Conservation (phyloP, 768 basidiomycete species). For the Cyathus striatus region DNA sequence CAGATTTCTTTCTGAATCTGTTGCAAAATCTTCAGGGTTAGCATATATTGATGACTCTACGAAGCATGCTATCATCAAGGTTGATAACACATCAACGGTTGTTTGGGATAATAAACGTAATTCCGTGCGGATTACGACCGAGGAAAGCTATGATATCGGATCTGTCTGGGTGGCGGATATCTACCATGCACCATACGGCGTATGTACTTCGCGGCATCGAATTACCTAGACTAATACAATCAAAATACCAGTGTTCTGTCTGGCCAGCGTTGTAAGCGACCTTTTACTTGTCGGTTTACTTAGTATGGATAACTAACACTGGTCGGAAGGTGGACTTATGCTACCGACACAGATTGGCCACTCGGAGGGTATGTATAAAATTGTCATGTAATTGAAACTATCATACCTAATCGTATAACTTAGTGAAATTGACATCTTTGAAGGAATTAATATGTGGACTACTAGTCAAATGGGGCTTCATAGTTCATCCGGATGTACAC, state of each 20-base stretch:
- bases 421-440: neutral
- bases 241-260: neutral
- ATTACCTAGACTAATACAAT: neutral
- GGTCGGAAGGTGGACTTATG: neutral
- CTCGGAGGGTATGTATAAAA: neutral
- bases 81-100: neutral
- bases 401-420: neutral
- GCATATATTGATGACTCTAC: neutral
- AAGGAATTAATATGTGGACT: neutral
- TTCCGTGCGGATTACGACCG: neutral
- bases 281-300: neutral
- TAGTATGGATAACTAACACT: neutral
- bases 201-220: neutral
- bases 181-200: neutral
- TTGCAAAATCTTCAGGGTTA: neutral
- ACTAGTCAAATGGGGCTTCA: neutral
- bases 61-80: neutral
- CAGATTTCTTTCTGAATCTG: neutral
- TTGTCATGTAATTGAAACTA: neutral
- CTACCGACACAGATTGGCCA: neutral
- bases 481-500: neutral
- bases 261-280: neutral
- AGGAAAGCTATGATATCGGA: neutral
- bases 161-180: neutral
- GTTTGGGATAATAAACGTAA: neutral